phyloP scores from a whole-genome alignment of 139 green algal genomes.

The Astrephomene gubernaculifera region DNA sequence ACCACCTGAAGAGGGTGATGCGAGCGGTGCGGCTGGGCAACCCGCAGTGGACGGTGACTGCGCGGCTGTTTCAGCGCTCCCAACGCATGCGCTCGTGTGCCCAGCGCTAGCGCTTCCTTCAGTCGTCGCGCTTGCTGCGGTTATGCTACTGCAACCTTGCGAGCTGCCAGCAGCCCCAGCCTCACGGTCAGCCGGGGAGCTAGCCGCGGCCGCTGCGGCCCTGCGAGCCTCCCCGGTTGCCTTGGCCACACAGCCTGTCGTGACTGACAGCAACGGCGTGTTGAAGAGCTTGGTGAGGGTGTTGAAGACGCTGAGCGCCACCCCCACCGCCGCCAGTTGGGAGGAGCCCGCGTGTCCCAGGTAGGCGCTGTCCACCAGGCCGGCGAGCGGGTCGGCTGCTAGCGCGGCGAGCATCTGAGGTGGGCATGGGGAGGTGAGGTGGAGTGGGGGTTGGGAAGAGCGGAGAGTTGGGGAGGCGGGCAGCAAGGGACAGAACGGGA shows the following conservation, averaged over 20 bases:
- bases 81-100: too few species aligned
- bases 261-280: conserved; percentile 78
- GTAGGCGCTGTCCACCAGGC: conserved; percentile 78
- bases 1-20: too few species aligned
- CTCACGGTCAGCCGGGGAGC: conserved; percentile 23
- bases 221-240: conserved; percentile 43
- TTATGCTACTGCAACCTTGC: too few species aligned
- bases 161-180: too few species aligned
- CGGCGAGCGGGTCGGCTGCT: conserved; percentile 79
- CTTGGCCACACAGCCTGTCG: conserved; percentile 72
- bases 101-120: too few species aligned
- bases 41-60: too few species aligned
- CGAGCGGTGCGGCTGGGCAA: too few species aligned
- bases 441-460: too few species aligned
- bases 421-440: not conserved
- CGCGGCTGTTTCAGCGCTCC: too few species aligned
- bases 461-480: too few species aligned
- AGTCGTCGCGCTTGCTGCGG: too few species aligned
- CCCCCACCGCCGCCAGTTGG: conserved; percentile 72
- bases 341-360: conserved; percentile 67
- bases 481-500: too few species aligned
- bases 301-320: conserved; percentile 80
- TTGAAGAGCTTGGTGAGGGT: conserved; percentile 83
- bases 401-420: conserved; percentile 73
- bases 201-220: not conserved